Conservation (phyloP, 2,329 filamentous ascomycete genomes). For the Penicillium brasilianum region DNA sequence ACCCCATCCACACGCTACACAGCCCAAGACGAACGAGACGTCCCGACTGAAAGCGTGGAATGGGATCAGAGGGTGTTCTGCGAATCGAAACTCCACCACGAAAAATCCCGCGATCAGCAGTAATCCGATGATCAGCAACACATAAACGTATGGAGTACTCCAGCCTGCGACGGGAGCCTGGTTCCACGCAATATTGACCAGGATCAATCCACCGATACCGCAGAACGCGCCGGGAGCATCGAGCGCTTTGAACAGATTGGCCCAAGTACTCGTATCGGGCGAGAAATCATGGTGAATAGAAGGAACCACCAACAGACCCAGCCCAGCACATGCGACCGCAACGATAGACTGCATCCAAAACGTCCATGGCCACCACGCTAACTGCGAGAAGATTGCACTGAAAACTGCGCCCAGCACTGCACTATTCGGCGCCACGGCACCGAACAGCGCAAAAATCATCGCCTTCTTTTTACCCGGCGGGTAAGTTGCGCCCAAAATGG, state of each 20-base stretch:
- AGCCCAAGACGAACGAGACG: conserved; percentile 44
- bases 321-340: conserved; percentile 43
- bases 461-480: conserved; percentile 62
- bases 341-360: conserved; percentile 51
- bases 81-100: conserved; percentile 53
- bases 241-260: conserved; percentile 28
- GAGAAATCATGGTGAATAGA: conserved; percentile 21
- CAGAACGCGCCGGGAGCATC: conserved; percentile 50
- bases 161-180: conserved; percentile 66
- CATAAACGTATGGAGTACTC: conserved; percentile 61
- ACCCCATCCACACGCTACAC: conserved; percentile 49
- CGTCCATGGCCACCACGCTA: conserved; percentile 60
- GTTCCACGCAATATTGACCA: conserved; percentile 72
- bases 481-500: conserved; percentile 65
- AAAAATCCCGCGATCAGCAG: conserved; percentile 62
- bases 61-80: conserved; percentile 62
- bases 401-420: conserved; percentile 50
- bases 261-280: conserved; percentile 7
- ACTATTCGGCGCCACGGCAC: conserved; percentile 55
- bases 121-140: conserved; percentile 62
- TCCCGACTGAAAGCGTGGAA: conserved; percentile 48
- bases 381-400: conserved; percentile 46
- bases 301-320: conserved; percentile 43
- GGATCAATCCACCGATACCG: conserved; percentile 61
- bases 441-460: conserved; percentile 62